phyloP scores from a whole-genome alignment of 306 rosid species.

The Gillenia trifoliata region DNA sequence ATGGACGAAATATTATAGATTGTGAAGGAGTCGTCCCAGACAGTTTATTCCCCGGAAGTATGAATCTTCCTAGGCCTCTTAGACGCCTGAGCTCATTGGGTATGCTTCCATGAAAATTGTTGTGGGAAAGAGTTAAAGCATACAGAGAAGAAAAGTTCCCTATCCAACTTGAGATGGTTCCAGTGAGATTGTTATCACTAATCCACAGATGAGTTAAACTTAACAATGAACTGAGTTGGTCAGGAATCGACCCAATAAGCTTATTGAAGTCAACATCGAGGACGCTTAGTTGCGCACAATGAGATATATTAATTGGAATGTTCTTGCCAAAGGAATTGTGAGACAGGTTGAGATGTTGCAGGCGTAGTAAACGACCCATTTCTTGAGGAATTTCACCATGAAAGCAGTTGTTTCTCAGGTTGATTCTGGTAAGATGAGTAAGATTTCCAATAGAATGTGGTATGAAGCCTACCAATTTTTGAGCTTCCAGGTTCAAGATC shows the following conservation, averaged over 20 bases:
- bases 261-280: not conserved
- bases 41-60: not conserved
- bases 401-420: slow-evolving; percentile 17
- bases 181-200: no score
- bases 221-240: not conserved
- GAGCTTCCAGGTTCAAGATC: not conserved
- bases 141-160: slow-evolving; percentile 41
- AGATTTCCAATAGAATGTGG: slow-evolving; percentile 28
- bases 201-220: no score
- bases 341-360: not conserved
- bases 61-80: slow-evolving; percentile 7
- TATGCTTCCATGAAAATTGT: slow-evolving; percentile 31
- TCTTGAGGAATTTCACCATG: slow-evolving; percentile 31
- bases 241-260: slow-evolving; percentile 21
- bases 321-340: slow-evolving; percentile 22
- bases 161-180: slow-evolving; percentile 18
- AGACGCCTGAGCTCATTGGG: slow-evolving; percentile 2
- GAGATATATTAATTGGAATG: slow-evolving; percentile 33
- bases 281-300: slow-evolving; percentile 15
- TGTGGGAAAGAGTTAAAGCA: not conserved
- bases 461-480: slow-evolving; percentile 11
- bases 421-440: not conserved
- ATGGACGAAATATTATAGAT: slow-evolving; percentile 38
- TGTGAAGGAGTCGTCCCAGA: slow-evolving; percentile 34
- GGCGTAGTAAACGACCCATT: slow-evolving; percentile 13